A percentile compares a stretch with the other conserved stretches of the same genome.
phyloP scores from a whole-genome alignment of 148 eudicot genomes.

The Limonium bicolor region DNA sequence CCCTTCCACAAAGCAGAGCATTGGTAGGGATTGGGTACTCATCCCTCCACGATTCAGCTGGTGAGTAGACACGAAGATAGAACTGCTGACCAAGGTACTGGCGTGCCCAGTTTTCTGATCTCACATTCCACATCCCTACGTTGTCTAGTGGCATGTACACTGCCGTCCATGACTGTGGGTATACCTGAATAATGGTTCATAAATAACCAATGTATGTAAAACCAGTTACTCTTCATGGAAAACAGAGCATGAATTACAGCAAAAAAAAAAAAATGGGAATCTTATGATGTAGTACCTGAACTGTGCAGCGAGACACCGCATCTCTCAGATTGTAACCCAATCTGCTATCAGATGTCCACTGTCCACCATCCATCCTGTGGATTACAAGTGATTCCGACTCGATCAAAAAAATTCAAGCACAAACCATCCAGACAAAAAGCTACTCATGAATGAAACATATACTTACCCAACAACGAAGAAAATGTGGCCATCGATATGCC shows the following conservation, averaged over 20 bases:
- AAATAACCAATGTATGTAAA: no score
- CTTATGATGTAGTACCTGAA: constrained; percentile 4
- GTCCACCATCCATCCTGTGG: constrained; percentile 8
- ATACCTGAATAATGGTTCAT: constrained; percentile 13
- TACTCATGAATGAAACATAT: not conserved
- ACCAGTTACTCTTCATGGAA: no score
- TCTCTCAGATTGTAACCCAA: constrained; percentile 5
- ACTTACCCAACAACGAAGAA: constrained; percentile 12
- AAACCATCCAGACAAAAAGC: not conserved
- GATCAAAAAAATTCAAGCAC: not conserved
- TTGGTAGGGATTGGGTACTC: constrained; percentile 13
- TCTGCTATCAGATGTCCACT: constrained; percentile 7
- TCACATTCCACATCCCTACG: constrained; percentile 37
- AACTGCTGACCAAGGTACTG: constrained; percentile 27
- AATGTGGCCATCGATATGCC: constrained; percentile 7
- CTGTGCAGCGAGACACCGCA: constrained; percentile 5
- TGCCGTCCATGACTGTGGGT: constrained; percentile 29
- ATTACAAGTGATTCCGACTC: not conserved
- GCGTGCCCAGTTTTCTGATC: constrained; percentile 24
- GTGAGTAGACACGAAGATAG: constrained; percentile 13
- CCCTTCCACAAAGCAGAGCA: constrained; percentile 13
- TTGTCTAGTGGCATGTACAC: constrained; percentile 25
- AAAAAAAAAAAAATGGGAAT: no score
- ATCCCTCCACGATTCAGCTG: constrained; percentile 15
- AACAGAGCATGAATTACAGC: no score